phyloP scores from a whole-genome alignment of 768 basidiomycete genomes.

The Trametopsis cervina region DNA sequence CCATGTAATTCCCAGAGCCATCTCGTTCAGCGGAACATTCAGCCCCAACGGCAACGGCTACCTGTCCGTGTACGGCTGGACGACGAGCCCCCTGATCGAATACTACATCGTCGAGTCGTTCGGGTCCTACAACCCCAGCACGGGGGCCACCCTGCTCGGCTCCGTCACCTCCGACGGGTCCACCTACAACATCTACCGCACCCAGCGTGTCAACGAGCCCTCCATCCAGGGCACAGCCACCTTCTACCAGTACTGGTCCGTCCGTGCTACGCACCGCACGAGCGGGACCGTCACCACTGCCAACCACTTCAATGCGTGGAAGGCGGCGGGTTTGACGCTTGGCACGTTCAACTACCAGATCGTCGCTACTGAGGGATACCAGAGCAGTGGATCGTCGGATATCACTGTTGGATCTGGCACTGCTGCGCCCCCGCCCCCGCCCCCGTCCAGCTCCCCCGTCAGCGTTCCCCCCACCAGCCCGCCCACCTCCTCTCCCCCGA shows the following conservation, averaged over 20 bases:
- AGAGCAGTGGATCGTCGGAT: constrained; percentile 28
- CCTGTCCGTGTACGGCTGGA: constrained; percentile 42
- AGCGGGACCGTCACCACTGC: constrained; percentile 19
- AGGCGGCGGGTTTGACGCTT: constrained; percentile 29
- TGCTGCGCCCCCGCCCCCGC: not conserved
- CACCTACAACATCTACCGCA: constrained; percentile 36
- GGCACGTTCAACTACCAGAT: constrained; percentile 39
- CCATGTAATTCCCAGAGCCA: constrained; percentile 23
- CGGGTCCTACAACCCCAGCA: constrained; percentile 34
- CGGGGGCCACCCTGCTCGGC: constrained; percentile 27
- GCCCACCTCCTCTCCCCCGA: too few species aligned
- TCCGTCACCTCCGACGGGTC: constrained; percentile 35
- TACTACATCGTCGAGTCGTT: constrained; percentile 40
- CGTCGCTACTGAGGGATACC: constrained; percentile 39
- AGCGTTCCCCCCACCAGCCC: not conserved
- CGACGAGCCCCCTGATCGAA: constrained; percentile 37
- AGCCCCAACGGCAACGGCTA: constrained; percentile 34
- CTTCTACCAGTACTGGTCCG: constrained; percentile 41
- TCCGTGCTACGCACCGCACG: constrained; percentile 30
- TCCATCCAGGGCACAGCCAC: constrained; percentile 37
- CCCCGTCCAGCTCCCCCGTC: not conserved
- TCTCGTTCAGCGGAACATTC: constrained; percentile 32
- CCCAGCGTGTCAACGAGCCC: constrained; percentile 31
- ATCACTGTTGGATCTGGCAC: constrained; percentile 5
- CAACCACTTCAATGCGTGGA: constrained; percentile 41